These are phyloP conservation scores for Russula emetica DNA, from an alignment of 768 basidiomycete species.

Conservation along the genomic window DNA sequence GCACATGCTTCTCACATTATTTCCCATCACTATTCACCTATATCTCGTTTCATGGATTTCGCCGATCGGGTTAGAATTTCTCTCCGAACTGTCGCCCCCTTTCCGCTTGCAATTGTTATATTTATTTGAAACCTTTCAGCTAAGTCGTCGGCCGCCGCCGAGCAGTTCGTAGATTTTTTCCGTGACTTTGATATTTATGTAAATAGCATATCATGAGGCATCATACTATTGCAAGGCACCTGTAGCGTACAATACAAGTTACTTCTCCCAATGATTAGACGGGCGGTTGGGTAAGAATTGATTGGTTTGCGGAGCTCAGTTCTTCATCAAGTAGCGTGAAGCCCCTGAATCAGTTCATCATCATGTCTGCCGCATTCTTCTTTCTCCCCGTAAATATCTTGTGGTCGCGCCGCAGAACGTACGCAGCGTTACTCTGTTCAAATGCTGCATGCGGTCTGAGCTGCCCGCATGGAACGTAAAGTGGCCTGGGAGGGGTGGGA, in stretches of 20 bases:
- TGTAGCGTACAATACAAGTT: background rate
- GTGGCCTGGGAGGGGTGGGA: background rate
- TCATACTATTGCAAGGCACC: background rate
- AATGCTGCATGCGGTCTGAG: background rate
- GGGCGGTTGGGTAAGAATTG: background rate
- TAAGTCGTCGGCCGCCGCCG: background rate
- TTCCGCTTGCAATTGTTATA: background rate
- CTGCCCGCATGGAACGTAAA: background rate
- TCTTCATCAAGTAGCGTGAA: background rate
- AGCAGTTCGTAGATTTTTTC: background rate
- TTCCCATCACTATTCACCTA: background rate
- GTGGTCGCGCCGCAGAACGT: background rate
- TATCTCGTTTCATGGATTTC: background rate
- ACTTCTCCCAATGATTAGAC: background rate
- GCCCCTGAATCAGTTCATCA: too few species aligned
- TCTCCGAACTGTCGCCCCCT: background rate
- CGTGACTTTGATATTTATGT: background rate
- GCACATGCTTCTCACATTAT: background rate
- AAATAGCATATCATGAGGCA: background rate
- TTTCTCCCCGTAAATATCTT: background rate
- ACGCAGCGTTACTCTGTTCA: background rate
- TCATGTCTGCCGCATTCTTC: background rate
- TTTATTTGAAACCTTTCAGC: background rate
- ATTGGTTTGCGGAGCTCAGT: background rate
- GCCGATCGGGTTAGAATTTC: background rate